Percentiles rank a stretch among this genome's conserved stretches.
Evolutionary conservation across 169 alveolate genomes (phyloP).

Genomic region (Cryptosporidium baileyi): DNA sequence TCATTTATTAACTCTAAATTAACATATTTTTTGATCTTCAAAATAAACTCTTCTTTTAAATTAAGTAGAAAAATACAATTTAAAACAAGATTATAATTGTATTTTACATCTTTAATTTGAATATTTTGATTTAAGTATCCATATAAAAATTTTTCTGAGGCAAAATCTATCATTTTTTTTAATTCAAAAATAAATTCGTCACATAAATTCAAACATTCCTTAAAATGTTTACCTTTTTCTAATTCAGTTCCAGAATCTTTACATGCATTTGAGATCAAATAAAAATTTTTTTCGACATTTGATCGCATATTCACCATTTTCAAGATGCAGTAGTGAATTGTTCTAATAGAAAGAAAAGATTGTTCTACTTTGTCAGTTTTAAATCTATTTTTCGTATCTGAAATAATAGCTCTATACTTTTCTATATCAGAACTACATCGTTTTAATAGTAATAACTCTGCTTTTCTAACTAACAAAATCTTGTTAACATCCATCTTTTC

Average conservation of each 20-base stretch:
- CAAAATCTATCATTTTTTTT: neutral
- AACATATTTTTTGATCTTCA: neutral
- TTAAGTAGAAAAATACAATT: constrained; percentile 25
- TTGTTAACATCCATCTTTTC: constrained; percentile 1
- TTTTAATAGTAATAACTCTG: neutral
- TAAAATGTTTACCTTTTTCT: neutral
- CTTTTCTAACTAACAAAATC: neutral
- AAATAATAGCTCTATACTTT: neutral
- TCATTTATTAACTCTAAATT: neutral
- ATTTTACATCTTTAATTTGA: neutral
- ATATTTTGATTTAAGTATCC: too few relatives aligned
- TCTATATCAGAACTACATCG: neutral
- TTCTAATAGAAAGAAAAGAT: constrained; percentile 6
- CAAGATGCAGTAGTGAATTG: constrained; percentile 13
- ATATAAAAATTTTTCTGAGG: neutral
- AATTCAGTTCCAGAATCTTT: too few relatives aligned
- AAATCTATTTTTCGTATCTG: neutral
- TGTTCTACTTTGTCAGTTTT: neutral
- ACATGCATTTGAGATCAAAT: neutral
- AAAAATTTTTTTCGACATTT: neutral
- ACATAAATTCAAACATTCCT: constrained; percentile 5
- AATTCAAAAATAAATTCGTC: constrained; percentile 14
- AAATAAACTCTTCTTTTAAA: constrained; percentile 7
- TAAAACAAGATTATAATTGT: neutral
- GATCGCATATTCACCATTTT: neutral